These are phyloP conservation scores for Colletotrichum gigasporum DNA, from an alignment of 2,329 filamentous ascomycete species.

Conservation along the genomic window DNA sequence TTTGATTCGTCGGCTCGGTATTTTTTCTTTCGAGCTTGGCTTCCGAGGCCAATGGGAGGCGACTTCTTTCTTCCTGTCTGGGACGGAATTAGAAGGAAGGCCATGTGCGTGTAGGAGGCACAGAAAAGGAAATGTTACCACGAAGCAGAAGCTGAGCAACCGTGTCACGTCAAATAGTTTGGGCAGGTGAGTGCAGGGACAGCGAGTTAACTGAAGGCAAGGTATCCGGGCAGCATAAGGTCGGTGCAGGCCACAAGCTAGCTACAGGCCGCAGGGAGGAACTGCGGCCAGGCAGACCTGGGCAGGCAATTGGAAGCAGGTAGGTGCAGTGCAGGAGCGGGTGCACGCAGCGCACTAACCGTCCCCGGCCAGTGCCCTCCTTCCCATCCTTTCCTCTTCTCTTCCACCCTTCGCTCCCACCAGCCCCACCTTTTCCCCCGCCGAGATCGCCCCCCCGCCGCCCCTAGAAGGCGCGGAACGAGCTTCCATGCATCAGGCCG, in stretches of 20 bases:
- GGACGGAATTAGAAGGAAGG: neutral
- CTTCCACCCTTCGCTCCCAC: neutral
- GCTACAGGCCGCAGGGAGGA: too few species aligned
- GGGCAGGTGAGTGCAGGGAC: too few species aligned
- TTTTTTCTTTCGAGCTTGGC: conserved; percentile 10
- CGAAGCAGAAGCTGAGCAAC: neutral
- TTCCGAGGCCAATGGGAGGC: neutral
- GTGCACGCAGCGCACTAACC: neutral
- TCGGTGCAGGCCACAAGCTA: too few species aligned
- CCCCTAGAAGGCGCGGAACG: conserved; percentile 28
- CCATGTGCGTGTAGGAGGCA: neutral
- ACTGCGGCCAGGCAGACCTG: too few species aligned
- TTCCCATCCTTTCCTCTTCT: neutral
- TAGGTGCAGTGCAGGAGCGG: neutral
- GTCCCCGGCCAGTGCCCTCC: too few species aligned
- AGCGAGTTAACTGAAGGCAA: too few species aligned
- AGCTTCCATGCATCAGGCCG: conserved; percentile 29
- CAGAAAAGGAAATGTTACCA: neutral
- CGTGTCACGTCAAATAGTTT: neutral
- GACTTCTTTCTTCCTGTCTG: neutral
- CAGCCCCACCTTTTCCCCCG: neutral
- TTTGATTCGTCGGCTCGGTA: neutral
- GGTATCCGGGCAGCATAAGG: too few species aligned
- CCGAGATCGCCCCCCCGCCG: conserved; percentile 20
- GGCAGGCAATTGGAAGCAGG: neutral